A percentile compares a stretch with the other conserved stretches of the same genome.
Conservation (phyloP, 768 basidiomycete species). For the Amanita fuliginea region DNA sequence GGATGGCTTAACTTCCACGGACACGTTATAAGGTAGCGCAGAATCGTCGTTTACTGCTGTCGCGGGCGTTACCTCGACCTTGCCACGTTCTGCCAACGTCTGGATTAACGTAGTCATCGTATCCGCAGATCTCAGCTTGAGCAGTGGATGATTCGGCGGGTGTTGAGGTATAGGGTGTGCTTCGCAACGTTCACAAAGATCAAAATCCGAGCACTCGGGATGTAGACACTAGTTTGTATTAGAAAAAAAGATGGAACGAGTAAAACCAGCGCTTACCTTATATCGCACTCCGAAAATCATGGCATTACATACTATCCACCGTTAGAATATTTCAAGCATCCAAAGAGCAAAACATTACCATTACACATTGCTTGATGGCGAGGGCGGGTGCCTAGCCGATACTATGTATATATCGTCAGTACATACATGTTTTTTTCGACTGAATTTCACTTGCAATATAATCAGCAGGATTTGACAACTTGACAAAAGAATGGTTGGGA, state of each 20-base stretch:
- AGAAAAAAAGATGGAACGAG: constrained; percentile 3
- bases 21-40: too few relatives aligned
- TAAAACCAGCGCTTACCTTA: constrained; percentile 38
- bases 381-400: background rate
- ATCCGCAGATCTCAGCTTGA: constrained; percentile 57
- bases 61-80: background rate
- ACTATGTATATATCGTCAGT: background rate
- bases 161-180: constrained; percentile 71
- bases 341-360: constrained; percentile 18
- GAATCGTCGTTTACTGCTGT: too few relatives aligned
- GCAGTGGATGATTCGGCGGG: constrained; percentile 54
- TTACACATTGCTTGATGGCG: constrained; percentile 54
- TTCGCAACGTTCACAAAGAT: constrained; percentile 73
- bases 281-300: constrained; percentile 55
- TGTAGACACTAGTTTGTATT: constrained; percentile 57
- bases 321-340: background rate
- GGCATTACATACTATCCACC: constrained; percentile 30
- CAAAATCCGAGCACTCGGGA: constrained; percentile 65
- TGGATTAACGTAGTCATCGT: constrained; percentile 16
- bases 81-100: background rate
- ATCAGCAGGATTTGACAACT: constrained; percentile 39
- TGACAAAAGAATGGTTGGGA: constrained; percentile 66
- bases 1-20: too few relatives aligned
- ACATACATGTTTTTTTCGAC: background rate
- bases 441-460: constrained; percentile 37